A percentile compares a stretch with the other conserved stretches of the same genome.
These are phyloP conservation scores for Bolboschoenoplectus hybrid DNA, from an alignment of 202 grass and related monocot genomes.

Conservation along the genomic window DNA sequence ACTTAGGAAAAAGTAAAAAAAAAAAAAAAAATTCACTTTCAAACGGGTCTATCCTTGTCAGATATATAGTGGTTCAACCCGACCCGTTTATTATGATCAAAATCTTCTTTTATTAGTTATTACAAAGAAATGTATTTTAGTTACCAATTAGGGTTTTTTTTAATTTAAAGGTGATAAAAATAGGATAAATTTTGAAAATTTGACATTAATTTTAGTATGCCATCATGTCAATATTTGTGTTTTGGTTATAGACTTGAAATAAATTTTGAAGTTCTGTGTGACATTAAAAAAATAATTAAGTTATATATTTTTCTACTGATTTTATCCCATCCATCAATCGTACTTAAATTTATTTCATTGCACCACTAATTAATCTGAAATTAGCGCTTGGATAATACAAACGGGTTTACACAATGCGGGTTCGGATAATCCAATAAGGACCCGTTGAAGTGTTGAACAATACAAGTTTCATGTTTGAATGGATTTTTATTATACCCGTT, in stretches of 20 bases:
- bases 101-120: background rate
- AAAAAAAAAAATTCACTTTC: background rate
- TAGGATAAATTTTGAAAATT: background rate
- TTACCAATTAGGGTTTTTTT: background rate
- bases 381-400: background rate
- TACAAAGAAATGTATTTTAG: too few relatives aligned
- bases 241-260: background rate
- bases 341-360: background rate
- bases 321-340: background rate
- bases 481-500: background rate
- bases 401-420: background rate
- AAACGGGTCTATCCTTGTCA: background rate
- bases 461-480: background rate
- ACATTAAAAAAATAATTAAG: background rate
- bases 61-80: background rate
- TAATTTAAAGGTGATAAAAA: background rate
- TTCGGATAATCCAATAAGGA: conserved; percentile 26
- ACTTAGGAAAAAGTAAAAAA: background rate
- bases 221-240: background rate
- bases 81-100: background rate
- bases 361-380: background rate
- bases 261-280: background rate
- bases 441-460: background rate
- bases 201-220: background rate
- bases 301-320: too few relatives aligned